Percentiles rank a stretch among this genome's conserved stretches.
Evolutionary conservation across 306 rosid species (phyloP).

Genomic region (Quercus ilex): DNA sequence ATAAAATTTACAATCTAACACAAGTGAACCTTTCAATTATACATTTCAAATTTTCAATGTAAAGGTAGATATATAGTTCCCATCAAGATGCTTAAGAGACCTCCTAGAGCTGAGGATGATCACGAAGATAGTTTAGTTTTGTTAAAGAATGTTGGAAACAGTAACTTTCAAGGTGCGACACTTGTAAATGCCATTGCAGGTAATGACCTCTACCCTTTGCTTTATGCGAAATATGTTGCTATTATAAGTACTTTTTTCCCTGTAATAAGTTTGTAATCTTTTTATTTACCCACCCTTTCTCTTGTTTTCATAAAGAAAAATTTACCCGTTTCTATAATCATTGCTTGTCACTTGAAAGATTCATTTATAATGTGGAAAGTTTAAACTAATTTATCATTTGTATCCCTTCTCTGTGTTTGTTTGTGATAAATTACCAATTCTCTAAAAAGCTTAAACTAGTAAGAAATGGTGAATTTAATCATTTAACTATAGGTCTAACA

Average conservation of each 20-base stretch:
- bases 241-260: not conserved
- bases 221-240: not conserved
- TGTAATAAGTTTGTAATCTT: not conserved
- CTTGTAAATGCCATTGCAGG: conserved; percentile 59
- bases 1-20: not conserved
- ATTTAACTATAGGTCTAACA: too few species aligned
- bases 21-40: not conserved
- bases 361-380: not conserved
- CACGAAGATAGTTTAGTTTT: conserved; percentile 20
- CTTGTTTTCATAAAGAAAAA: not conserved
- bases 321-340: not conserved
- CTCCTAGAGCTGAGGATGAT: conserved; percentile 21
- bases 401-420: not conserved
- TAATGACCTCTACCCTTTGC: conserved; percentile 16
- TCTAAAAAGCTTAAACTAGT: too few species aligned
- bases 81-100: conserved; percentile 20
- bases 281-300: too few species aligned
- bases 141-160: conserved; percentile 32
- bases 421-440: too few species aligned
- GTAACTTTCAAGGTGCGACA: conserved; percentile 24
- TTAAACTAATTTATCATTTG: not conserved
- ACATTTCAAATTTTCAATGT: not conserved
- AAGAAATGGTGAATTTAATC: too few species aligned
- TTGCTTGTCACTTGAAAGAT: not conserved
- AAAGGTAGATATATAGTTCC: conserved; percentile 32